A percentile compares a stretch with the other conserved stretches of the same genome.
Evolutionary conservation across 202 grass and related monocot genomes (phyloP).

Genomic region (Elaeis oleifera): DNA sequence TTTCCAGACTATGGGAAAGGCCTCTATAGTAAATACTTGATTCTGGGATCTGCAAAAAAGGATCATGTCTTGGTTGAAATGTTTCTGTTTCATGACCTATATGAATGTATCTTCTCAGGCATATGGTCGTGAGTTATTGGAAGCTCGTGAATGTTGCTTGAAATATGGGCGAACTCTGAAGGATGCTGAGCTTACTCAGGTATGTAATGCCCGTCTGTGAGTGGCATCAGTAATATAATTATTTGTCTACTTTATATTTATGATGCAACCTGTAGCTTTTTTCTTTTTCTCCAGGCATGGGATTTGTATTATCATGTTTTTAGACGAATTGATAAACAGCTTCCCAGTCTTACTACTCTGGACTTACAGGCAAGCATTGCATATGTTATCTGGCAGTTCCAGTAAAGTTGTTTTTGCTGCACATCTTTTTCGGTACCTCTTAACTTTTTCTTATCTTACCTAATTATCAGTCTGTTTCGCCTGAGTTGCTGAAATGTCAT

Average conservation of each 20-base stretch:
- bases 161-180: conserved; percentile 74
- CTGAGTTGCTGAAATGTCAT: conserved; percentile 86
- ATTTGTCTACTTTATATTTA: conserved; percentile 10
- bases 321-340: conserved; percentile 98
- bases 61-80: conserved; percentile 15
- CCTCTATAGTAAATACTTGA: no score
- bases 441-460: conserved; percentile 16
- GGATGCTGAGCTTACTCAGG: conserved; percentile 96
- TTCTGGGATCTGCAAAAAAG: not conserved
- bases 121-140: conserved; percentile 87
- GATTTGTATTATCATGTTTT: conserved; percentile 99
- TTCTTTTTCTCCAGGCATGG: conserved; percentile 62
- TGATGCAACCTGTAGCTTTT: conserved; percentile 11
- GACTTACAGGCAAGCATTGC: conserved; percentile 75
- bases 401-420: conserved; percentile 15
- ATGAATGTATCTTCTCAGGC: conserved; percentile 31
- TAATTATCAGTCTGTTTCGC: conserved; percentile 86
- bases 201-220: conserved; percentile 17
- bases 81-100: conserved; percentile 14
- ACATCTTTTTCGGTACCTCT: conserved; percentile 8
- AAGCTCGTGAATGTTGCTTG: conserved; percentile 87
- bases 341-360: conserved; percentile 90
- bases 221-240: conserved; percentile 13
- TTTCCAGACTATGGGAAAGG: no score
- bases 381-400: conserved; percentile 8